These are phyloP conservation scores for Candida anglica DNA, from an alignment of 805 yeast genomes.

Conservation along the genomic window DNA sequence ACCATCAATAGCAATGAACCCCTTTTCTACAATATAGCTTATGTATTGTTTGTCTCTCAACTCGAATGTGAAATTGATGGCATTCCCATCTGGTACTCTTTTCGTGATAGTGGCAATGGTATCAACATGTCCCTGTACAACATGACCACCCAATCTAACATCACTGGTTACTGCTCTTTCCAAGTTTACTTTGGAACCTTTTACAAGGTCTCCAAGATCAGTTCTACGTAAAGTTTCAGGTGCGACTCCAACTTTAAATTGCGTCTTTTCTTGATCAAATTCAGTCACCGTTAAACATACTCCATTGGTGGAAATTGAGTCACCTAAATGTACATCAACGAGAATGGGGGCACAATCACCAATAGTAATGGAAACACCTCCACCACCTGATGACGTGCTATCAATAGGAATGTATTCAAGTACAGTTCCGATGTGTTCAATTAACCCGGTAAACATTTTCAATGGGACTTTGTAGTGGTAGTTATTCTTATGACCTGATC, in stretches of 20 bases:
- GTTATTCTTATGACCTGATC: too few relatives aligned
- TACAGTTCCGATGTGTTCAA: constrained; percentile 77
- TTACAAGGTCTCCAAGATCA: constrained; percentile 57
- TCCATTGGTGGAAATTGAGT: constrained; percentile 88
- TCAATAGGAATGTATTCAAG: constrained; percentile 45
- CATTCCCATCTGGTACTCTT: constrained; percentile 61
- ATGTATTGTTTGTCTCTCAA: constrained; percentile 59
- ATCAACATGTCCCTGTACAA: constrained; percentile 97
- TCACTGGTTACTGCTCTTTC: constrained; percentile 89
- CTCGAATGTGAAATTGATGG: constrained; percentile 71
- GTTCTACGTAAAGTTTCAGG: constrained; percentile 88
- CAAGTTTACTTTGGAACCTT: constrained; percentile 68
- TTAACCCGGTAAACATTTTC: constrained; percentile 92
- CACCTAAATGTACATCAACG: constrained; percentile 86
- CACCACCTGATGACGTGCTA: constrained; percentile 53
- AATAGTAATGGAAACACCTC: constrained; percentile 70
- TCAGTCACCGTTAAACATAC: constrained; percentile 90
- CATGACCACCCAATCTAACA: constrained; percentile 91
- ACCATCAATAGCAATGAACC: constrained; percentile 91
- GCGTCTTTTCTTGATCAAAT: constrained; percentile 43
- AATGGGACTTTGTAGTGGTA: background rate
- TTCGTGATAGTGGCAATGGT: constrained; percentile 68
- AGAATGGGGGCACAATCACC: constrained; percentile 59
- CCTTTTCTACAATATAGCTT: constrained; percentile 87
- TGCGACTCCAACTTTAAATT: constrained; percentile 86